Base-by-base conservation (phyloP, 192 early-diverging fungal genomes). In the Allomyces macrogynus region DNA sequence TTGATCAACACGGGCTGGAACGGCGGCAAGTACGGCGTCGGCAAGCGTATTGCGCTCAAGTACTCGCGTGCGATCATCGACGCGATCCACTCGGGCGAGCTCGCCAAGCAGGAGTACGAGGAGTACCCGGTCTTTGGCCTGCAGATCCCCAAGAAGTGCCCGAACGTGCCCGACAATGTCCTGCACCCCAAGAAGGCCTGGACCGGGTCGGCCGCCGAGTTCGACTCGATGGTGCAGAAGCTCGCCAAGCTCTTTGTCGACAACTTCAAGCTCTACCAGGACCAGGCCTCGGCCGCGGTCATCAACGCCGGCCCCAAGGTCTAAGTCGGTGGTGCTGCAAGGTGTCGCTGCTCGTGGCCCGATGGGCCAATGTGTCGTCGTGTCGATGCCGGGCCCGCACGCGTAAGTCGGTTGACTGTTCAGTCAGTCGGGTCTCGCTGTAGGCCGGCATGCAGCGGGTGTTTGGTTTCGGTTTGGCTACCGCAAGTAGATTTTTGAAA, bases 51-150 rank as follows among this genome's bases (percentile, higher is more conserved):
- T 68, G 78, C 91, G 42, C 86, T 97, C 68, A 94, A 91, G 83
- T 94, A 97, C 83, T 89, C 91, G 64, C 89, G 95, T 66, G 92
- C 92, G 67, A 93, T 97, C 72, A 89, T 97, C 67, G 92, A 97
- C 74, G 89, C 94, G 61, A 95, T 97, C 76, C 94, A 97, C 86
- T 83, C 73, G 64, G 92, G 92, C 65, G 90, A 90, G 80, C 83
- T 97, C 63, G 77, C 82, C 63, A 86, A 84, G 22, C 87, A 89
- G 60, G 79, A 92, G 67, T 95, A 86, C 75, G 78, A 85, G 63
- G 87, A 75, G 75, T 93, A 91, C 77, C 87, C 87, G 23, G 80
- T 88, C 61, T 97, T 97, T 75, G 85, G 86, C 72, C 78, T 97
- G 26, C 64, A 79, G 70, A 90, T 97, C 70, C 95, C 95, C 69